Evolutionary conservation across 1,284 basidiomycete genomes (phyloP).

Genomic region (Wallemia hederae): DNA sequence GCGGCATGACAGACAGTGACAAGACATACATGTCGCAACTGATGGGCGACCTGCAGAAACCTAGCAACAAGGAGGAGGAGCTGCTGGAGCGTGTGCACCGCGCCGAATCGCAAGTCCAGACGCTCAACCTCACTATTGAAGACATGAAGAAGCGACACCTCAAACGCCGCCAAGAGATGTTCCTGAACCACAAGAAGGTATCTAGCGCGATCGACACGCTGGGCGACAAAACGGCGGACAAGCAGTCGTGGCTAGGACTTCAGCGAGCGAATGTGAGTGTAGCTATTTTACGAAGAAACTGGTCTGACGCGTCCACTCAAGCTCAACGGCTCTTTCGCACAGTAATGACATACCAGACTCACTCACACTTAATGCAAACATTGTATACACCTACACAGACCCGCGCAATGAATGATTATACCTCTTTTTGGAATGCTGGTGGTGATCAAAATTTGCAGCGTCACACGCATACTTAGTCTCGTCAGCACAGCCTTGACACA

Average conservation of each 20-base stretch:
- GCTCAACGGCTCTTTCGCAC: background rate
- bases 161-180: background rate
- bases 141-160: background rate
- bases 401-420: too few species aligned
- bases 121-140: background rate
- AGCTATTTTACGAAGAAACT: too few species aligned
- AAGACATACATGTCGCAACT: background rate
- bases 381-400: too few species aligned
- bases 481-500: too few species aligned
- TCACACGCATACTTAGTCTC: too few species aligned
- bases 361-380: too few species aligned
- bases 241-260: background rate
- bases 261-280: background rate
- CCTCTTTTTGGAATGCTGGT: too few species aligned
- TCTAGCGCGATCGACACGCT: background rate
- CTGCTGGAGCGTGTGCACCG: background rate
- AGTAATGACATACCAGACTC: background rate
- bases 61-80: background rate
- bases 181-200: background rate
- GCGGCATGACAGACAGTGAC: background rate
- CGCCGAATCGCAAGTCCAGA: background rate
- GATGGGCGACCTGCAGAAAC: background rate
- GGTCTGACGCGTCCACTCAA: background rate
- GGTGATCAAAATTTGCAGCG: too few species aligned
- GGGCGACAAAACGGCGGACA: background rate